Base-by-base conservation (phyloP, 345 rosid species). In the Eutrema japonicum region DNA sequence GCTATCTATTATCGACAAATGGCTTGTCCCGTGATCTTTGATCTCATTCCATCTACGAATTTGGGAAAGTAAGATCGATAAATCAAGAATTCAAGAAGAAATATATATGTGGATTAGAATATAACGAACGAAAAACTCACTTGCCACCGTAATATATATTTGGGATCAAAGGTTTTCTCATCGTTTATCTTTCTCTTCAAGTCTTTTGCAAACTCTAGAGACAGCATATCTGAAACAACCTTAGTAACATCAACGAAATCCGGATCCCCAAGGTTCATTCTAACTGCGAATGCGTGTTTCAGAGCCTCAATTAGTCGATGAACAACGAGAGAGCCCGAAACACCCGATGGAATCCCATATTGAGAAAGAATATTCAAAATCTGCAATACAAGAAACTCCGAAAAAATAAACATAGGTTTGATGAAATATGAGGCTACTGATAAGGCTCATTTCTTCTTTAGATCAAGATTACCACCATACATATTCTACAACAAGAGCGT, bases 241-340 rank as follows among this genome's bases (percentile, higher is more conserved):
- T 73, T 41, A 1, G 82, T 22, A 3, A 81, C 58, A 53, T 89
- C 29, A 6, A 68, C 77, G 14, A 85, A 89, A 18, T 80, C 87
- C 0, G 92, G 96, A 78, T 87, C 96, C 6, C 92, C 92, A 0
- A 87, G 86, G 56, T 85, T 87, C 90, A 87, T 87, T 79, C 92
- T 76, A 42, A 82, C 77, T 0, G 88, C 87, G 7, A 87, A 84
- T 7, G 82, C 83, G 37, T 89, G 90, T 75, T 87, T 89, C 16
- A 89, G 49, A 55, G 96, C 82, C 80, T 87, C 92, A 3, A 89
- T 52, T 27, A 68, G 68, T 50, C 96, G 77, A 43, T 87, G 96
- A 48, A 69, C 46, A n/a, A 88, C 89, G 5, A 85, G 81, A 30
- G 83, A 42, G 1, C 84, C 84, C 0, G 78, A 80, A 64, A 82